Percentiles rank a stretch among this genome's conserved stretches.
These are phyloP conservation scores for Alternaria viburni DNA, from an alignment of 2,329 filamentous ascomycete genomes.

Conservation along the genomic window DNA sequence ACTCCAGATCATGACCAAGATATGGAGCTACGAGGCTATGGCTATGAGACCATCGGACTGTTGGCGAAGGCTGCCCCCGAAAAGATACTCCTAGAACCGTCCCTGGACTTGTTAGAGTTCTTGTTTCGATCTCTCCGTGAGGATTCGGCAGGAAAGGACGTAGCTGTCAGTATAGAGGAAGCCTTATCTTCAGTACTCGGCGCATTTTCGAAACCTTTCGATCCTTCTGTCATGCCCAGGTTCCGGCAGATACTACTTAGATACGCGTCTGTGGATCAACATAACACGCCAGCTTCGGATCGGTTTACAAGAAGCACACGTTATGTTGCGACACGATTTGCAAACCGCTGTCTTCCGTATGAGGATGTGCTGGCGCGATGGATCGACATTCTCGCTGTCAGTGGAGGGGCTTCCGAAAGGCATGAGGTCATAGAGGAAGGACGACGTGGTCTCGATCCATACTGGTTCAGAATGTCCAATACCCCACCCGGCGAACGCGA, in stretches of 20 bases:
- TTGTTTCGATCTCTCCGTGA: slow-evolving; percentile 83
- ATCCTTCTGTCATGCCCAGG: slow-evolving; percentile 49
- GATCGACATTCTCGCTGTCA: slow-evolving; percentile 85
- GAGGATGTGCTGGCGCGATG: slow-evolving; percentile 79
- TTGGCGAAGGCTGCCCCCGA: slow-evolving; percentile 70
- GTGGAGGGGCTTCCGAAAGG: slow-evolving; percentile 69
- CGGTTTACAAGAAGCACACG: slow-evolving; percentile 65
- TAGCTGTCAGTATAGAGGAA: slow-evolving; percentile 87
- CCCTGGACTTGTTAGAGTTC: slow-evolving; percentile 70
- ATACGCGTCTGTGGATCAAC: slow-evolving; percentile 31
- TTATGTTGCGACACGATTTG: slow-evolving; percentile 85
- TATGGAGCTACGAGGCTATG: slow-evolving; percentile 74
- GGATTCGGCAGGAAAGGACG: slow-evolving; percentile 74
- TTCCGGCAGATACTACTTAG: slow-evolving; percentile 44
- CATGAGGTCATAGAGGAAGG: slow-evolving; percentile 90
- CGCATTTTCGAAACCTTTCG: slow-evolving; percentile 58
- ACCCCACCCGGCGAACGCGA: slow-evolving; percentile 34
- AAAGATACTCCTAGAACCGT: slow-evolving; percentile 59
- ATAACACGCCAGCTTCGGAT: slow-evolving; percentile 48
- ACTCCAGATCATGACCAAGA: slow-evolving; percentile 62
- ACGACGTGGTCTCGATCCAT: slow-evolving; percentile 81
- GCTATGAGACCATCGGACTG: slow-evolving; percentile 89
- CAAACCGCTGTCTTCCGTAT: slow-evolving; percentile 85
- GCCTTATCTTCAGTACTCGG: slow-evolving; percentile 80
- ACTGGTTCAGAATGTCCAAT: slow-evolving; percentile 72